Percentiles rank a stretch among this genome's conserved stretches.
Conservation (phyloP, 345 rosid species). For the Camelina laxa region DNA sequence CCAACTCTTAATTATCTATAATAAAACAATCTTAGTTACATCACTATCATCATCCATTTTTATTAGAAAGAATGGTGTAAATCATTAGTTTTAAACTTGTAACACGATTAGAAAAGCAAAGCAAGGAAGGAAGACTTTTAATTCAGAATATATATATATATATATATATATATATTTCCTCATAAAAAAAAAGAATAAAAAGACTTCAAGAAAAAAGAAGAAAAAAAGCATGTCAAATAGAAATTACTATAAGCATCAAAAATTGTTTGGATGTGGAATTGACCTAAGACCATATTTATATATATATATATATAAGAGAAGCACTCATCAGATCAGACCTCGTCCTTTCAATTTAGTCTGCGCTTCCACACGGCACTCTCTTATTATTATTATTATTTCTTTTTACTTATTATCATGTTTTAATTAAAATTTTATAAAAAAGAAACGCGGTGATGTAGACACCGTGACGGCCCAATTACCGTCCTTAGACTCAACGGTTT, state of each 20-base stretch:
- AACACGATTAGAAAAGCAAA: background rate
- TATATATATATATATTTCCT: no score
- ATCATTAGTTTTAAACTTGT: background rate
- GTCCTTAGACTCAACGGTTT: conserved; percentile 5
- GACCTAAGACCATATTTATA: conserved; percentile 34
- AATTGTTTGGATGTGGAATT: conserved; percentile 29
- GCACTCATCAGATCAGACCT: conserved; percentile 23
- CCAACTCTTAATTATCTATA: background rate
- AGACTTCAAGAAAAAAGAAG: background rate
- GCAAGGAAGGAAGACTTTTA: conserved; percentile 7
- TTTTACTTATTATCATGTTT: background rate
- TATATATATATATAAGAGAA: background rate
- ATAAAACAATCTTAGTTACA: background rate
- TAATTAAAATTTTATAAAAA: no score
- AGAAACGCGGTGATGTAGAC: conserved; percentile 34
- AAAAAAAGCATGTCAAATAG: no score
- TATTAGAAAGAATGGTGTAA: background rate
- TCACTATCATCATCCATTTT: conserved; percentile 21
- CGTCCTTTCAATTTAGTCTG: conserved; percentile 39
- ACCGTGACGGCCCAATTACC: conserved; percentile 35
- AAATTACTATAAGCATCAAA: background rate
- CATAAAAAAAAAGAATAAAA: background rate
- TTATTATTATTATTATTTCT: background rate
- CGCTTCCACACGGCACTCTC: conserved; percentile 45
- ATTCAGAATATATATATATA: background rate